Conservation (phyloP, 345 rosid genomes). For the Firmiana major region DNA sequence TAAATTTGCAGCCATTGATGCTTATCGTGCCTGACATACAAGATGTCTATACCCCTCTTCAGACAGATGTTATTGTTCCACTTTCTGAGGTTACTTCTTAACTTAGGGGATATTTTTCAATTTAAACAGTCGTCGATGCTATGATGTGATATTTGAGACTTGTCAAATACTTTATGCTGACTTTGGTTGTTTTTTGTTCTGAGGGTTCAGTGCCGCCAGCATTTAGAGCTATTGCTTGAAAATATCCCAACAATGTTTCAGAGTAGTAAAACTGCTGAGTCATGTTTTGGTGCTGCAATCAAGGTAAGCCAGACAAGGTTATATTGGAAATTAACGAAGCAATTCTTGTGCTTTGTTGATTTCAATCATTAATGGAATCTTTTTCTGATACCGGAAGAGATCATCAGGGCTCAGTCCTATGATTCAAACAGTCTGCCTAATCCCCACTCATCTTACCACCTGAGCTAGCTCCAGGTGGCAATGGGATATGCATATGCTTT, state of each 20-base stretch:
- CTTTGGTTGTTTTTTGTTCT: constrained; percentile 10
- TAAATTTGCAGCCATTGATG: constrained; percentile 83
- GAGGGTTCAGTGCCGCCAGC: constrained; percentile 79
- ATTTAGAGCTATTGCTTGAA: constrained; percentile 88
- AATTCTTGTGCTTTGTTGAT: not conserved
- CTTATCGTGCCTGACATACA: constrained; percentile 93
- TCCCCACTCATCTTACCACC: not conserved
- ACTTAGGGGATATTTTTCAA: not conserved
- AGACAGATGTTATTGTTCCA: constrained; percentile 86
- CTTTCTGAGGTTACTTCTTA: constrained; percentile 73
- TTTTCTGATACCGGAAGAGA: not conserved
- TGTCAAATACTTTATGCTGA: constrained; percentile 1
- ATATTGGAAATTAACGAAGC: not conserved
- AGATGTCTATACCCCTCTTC: constrained; percentile 96
- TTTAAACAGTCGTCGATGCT: constrained; percentile 2
- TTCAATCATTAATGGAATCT: not conserved
- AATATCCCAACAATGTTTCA: constrained; percentile 94
- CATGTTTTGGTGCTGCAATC: constrained; percentile 97
- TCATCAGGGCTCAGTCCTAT: not conserved
- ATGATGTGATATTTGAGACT: constrained; percentile 5
- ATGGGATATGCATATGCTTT: not conserved
- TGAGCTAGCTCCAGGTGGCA: not conserved
- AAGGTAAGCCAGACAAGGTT: constrained; percentile 45
- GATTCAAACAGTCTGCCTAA: not conserved
- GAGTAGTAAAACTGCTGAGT: constrained; percentile 79